These are phyloP conservation scores for Collybia mongolica DNA, from an alignment of 768 basidiomycete species.

Conservation along the genomic window DNA sequence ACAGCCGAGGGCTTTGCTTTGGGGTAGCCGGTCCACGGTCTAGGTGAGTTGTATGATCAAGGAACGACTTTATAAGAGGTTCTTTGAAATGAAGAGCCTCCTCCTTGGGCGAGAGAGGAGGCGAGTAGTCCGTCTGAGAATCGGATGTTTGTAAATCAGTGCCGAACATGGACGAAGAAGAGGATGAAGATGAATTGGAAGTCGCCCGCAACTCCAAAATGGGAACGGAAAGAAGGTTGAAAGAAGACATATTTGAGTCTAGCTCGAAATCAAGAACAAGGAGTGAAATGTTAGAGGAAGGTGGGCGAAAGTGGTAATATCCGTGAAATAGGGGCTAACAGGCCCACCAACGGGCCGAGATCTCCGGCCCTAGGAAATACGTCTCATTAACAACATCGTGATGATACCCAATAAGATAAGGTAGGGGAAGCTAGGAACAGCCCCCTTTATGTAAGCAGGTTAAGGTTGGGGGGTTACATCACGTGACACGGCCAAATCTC, in stretches of 20 bases:
- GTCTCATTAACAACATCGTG: too few species aligned
- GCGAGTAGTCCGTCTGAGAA: conserved; percentile 15
- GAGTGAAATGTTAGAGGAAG: not conserved
- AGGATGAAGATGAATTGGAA: conserved; percentile 13
- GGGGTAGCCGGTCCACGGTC: conserved; percentile 1
- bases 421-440: too few species aligned
- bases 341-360: too few species aligned
- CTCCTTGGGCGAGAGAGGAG: conserved; percentile 8
- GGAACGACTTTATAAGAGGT: not conserved
- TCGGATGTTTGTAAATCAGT: conserved; percentile 9
- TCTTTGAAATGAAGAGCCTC: not conserved
- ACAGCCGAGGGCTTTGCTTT: conserved; percentile 1
- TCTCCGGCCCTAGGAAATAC: too few species aligned
- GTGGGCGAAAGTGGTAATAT: not conserved
- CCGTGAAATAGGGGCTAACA: too few species aligned
- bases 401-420: too few species aligned
- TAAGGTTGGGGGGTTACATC: too few species aligned
- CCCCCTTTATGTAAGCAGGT: too few species aligned
- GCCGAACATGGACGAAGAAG: conserved; percentile 9
- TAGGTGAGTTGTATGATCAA: not conserved
- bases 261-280: not conserved
- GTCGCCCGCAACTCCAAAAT: conserved; percentile 13
- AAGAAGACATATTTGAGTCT: conserved; percentile 3
- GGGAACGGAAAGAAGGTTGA: conserved; percentile 2
- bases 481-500: too few species aligned